phyloP scores from a whole-genome alignment of 2,329 filamentous ascomycete genomes.

The Hymenotorrendiella dingleyae region DNA sequence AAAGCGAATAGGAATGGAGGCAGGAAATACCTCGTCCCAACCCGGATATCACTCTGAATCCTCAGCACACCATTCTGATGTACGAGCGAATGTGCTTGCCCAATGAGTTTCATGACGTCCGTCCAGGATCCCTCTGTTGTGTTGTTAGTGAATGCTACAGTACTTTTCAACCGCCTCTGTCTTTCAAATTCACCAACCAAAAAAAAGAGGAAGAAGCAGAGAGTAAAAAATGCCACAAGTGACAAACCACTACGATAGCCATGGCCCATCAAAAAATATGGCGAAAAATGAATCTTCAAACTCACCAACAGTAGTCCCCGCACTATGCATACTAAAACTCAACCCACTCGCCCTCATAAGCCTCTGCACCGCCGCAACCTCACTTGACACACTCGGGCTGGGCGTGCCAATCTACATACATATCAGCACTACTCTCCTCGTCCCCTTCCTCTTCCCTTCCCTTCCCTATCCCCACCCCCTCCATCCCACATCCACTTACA shows the following conservation, averaged over 20 bases:
- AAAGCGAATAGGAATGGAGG: neutral
- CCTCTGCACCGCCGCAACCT: constrained; percentile 84
- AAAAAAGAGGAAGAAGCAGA: neutral
- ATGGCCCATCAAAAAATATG: neutral
- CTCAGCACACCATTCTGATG: constrained; percentile 72
- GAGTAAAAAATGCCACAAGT: too few species aligned
- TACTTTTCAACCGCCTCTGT: neutral
- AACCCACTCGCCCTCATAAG: constrained; percentile 76
- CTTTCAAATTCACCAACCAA: neutral
- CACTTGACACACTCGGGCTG: constrained; percentile 66
- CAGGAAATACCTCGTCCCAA: constrained; percentile 58
- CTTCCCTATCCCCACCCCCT: neutral
- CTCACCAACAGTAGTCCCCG: constrained; percentile 40
- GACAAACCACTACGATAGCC: too few species aligned
- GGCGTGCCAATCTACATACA: constrained; percentile 67
- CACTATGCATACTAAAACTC: constrained; percentile 84
- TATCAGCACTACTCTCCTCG: neutral
- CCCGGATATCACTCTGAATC: constrained; percentile 83
- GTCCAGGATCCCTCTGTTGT: constrained; percentile 81
- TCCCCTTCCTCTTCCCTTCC: neutral
- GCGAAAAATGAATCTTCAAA: too few species aligned
- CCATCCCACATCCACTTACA: constrained; percentile 37
- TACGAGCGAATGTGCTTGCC: constrained; percentile 75
- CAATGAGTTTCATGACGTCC: constrained; percentile 75
- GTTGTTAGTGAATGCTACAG: neutral